Evolutionary conservation across 1,139 yeast species (phyloP), one percentile per base, ranked within the genome.

Genomic region (Candida pseudoviswanathii): DNA sequence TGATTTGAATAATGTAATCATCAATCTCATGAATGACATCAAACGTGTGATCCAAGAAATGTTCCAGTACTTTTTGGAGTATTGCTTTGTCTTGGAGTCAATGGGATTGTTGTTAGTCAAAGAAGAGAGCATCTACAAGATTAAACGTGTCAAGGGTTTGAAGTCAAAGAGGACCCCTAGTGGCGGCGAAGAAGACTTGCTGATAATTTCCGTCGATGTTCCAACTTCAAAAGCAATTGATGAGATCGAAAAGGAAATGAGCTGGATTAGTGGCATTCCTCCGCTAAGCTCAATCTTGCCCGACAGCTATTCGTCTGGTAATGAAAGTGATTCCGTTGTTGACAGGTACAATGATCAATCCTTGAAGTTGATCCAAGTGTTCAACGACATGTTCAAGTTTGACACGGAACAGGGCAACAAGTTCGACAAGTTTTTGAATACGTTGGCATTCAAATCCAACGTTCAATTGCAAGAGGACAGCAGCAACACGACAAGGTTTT

Each of bases 111-210:
- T 87, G 24, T 69, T 87, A 43, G 73, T 80, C 0, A 70, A 73
- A 46, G 81, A 80, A 41, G 56, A 56, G 44, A 55, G 55, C 47
- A 60, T 48, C 21, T 70, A 68, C 49, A 77, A 76, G 45, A 81
- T 87, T 33, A 79, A 80, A 31, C 73, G 95, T 54, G 94, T 86
- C 0, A 86, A 86, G 60, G 95, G 95, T 0, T 70, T 87, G 51
- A 72, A 85, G 52, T 75, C 79, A 40, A 75, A 72, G 52, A 68
- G 63, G 45, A 56, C 51, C 30, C 3, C 21, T 11, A 7, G 43
- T 29, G 34, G 42, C 27, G 60, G 70, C 2, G 70, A 65, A 25
- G 54, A 55, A n/a, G 57, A 56, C 24, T 54, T 56, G 1, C 59
- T 61, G 11, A 43, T 61, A 29, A 47, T 59, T 22, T 53, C 55